These are phyloP conservation scores for Singerocomus rubriflavus DNA, from an alignment of 1,284 basidiomycete genomes.

Conservation along the genomic window DNA sequence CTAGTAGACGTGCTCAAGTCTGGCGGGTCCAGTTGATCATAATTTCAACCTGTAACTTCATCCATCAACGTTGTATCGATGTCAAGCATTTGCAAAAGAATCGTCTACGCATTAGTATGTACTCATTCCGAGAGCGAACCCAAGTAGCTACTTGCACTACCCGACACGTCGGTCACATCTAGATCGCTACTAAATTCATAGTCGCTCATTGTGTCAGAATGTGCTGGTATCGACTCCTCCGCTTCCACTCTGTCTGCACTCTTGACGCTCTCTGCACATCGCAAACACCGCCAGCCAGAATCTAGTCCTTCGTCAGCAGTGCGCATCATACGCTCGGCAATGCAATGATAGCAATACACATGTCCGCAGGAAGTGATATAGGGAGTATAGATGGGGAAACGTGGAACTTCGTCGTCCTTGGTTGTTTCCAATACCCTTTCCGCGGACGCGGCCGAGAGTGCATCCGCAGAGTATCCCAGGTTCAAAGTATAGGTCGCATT, in stretches of 20 bases:
- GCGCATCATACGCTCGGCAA: conserved; percentile 76
- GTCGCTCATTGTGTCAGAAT: conserved; percentile 41
- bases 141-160: conserved; percentile 32
- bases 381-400: conserved; percentile 65
- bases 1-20: conserved; percentile 30
- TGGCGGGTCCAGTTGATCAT: conserved; percentile 14
- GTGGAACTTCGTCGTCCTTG: conserved; percentile 35
- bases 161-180: conserved; percentile 34
- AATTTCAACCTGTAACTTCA: conserved; percentile 5
- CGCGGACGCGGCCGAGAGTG: conserved; percentile 40
- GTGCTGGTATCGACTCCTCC: conserved; percentile 15
- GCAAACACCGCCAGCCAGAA: conserved; percentile 76
- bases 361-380: conserved; percentile 79
- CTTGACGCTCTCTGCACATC: conserved; percentile 63
- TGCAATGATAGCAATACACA: conserved; percentile 85
- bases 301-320: conserved; percentile 61
- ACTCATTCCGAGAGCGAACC: conserved; percentile 29
- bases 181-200: conserved; percentile 59
- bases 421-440: conserved; percentile 7
- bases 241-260: conserved; percentile 50
- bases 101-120: neutral
- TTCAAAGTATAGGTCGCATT: conserved; percentile 62
- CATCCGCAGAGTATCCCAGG: conserved; percentile 49
- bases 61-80: conserved; percentile 14
- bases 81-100: neutral